phyloP scores from a whole-genome alignment of 116 monocot genomes.

The Phalaenopsis hybrid region DNA sequence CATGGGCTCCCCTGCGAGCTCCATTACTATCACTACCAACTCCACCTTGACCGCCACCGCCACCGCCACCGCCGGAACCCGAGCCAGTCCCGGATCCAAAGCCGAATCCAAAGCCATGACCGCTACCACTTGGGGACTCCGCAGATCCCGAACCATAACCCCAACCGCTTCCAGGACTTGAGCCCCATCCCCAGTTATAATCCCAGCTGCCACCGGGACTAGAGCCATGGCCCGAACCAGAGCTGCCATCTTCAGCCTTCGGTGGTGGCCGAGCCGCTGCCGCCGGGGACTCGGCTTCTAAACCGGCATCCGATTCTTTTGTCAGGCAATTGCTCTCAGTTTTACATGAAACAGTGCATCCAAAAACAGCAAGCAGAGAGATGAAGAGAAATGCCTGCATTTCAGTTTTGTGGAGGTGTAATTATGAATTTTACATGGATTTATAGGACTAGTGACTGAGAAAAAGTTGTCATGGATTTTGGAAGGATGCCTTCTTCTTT shows the following conservation, averaged over 20 bases:
- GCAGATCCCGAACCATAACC: constrained; percentile 63
- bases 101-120: constrained; percentile 42
- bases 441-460: neutral
- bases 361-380: neutral
- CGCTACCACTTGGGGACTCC: constrained; percentile 31
- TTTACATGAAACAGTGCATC: neutral
- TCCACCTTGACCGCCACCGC: constrained; percentile 7
- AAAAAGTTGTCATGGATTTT: too few relatives aligned
- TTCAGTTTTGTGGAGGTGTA: neutral
- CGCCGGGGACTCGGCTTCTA: neutral
- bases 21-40: neutral
- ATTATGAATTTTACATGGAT: neutral
- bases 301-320: neutral
- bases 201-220: constrained; percentile 35
- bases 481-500: neutral
- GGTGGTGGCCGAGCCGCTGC: neutral
- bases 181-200: constrained; percentile 68
- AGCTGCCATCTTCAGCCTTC: neutral
- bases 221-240: constrained; percentile 49
- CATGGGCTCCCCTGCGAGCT: constrained; percentile 19
- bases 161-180: constrained; percentile 45
- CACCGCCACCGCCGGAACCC: constrained; percentile 31
- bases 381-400: neutral
- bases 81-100: constrained; percentile 33
- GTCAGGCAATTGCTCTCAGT: neutral